A percentile compares a stretch with the other conserved stretches of the same genome.
Conservation (phyloP, 306 rosid genomes). For the Cucumis hystrix region DNA sequence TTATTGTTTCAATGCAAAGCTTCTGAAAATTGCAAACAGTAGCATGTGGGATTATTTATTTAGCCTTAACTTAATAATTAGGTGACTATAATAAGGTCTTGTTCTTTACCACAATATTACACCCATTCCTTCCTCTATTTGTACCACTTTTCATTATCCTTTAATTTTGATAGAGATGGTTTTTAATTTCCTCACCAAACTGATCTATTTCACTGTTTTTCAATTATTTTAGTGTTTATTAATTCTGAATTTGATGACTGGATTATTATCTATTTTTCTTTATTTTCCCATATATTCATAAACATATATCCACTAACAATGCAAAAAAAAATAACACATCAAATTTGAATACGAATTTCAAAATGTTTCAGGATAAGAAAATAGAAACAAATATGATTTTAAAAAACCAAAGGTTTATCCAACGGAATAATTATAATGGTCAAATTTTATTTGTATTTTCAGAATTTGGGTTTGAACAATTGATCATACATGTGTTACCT, state of each 20-base stretch:
- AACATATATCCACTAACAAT: too few relatives aligned
- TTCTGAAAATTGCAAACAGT: not conserved
- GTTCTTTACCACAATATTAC: not conserved
- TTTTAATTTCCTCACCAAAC: slow-evolving; percentile 2
- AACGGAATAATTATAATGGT: too few relatives aligned
- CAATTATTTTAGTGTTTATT: not conserved
- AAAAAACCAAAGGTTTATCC: too few relatives aligned
- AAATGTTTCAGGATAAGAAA: too few relatives aligned
- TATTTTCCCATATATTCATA: too few relatives aligned
- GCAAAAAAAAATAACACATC: not conserved
- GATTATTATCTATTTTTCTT: too few relatives aligned
- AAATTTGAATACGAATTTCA: not conserved
- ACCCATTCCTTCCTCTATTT: slow-evolving; percentile 1
- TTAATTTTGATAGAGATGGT: not conserved
- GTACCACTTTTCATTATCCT: not conserved
- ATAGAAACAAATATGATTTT: too few relatives aligned
- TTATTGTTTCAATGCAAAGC: not conserved
- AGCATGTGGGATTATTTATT: not conserved
- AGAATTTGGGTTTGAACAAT: too few relatives aligned
- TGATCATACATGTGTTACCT: too few relatives aligned
- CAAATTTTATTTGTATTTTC: too few relatives aligned
- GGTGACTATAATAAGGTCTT: not conserved
- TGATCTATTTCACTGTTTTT: not conserved
- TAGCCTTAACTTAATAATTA: not conserved
- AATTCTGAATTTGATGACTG: too few relatives aligned